phyloP scores from a whole-genome alignment of 192 early-diverging fungal genomes.

The Podila epicladia region DNA sequence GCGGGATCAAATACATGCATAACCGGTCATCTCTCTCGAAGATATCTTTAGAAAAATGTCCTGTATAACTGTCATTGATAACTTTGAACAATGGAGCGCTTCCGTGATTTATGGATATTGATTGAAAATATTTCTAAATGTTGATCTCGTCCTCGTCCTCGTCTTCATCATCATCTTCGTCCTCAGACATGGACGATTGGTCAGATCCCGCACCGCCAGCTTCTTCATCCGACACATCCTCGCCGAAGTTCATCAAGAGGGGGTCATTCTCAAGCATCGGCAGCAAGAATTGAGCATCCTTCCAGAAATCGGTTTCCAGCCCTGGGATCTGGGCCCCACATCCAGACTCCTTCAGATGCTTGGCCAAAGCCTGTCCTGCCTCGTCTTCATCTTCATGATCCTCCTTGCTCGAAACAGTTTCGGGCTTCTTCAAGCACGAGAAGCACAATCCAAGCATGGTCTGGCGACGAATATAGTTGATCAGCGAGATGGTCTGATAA shows the following conservation, averaged over 20 bases:
- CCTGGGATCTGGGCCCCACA: slow-evolving; percentile 64
- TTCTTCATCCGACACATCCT: slow-evolving; percentile 72
- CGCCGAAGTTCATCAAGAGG: slow-evolving; percentile 78
- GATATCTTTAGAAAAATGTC: background rate
- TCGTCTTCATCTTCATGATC: background rate
- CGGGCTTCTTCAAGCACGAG: slow-evolving; percentile 68
- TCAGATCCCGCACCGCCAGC: slow-evolving; percentile 44
- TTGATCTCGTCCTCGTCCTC: slow-evolving; percentile 37
- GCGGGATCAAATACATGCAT: too few species aligned
- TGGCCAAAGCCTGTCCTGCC: slow-evolving; percentile 46
- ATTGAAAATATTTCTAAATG: background rate
- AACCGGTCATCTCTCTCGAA: too few species aligned
- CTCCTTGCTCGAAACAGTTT: slow-evolving; percentile 23
- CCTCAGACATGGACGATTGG: slow-evolving; percentile 10
- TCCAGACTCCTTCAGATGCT: slow-evolving; percentile 70
- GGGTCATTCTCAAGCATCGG: slow-evolving; percentile 91
- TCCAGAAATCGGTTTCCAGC: slow-evolving; percentile 72
- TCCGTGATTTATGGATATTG: background rate
- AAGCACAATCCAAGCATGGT: slow-evolving; percentile 74
- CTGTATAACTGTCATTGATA: background rate
- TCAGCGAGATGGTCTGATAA: slow-evolving; percentile 82
- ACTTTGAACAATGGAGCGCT: background rate
- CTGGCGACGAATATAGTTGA: slow-evolving; percentile 87
- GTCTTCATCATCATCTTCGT: slow-evolving; percentile 32
- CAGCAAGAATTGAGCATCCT: slow-evolving; percentile 77